Evolutionary conservation across 2,329 filamentous ascomycete species (phyloP), one percentile per base, ranked within the genome.

Genomic region (Colletotrichum simmondsii): DNA sequence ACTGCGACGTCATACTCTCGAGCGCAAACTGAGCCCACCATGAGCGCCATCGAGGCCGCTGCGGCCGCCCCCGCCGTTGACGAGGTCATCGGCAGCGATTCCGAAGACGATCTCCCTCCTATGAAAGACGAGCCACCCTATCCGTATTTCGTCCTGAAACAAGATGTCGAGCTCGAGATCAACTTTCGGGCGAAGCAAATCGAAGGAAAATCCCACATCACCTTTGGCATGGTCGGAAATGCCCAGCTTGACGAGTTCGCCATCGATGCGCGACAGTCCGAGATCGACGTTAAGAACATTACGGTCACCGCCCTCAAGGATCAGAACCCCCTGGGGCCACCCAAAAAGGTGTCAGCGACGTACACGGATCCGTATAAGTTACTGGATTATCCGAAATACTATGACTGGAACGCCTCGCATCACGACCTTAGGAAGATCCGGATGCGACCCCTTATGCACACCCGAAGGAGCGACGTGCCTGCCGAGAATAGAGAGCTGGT

Each of bases 141-240:
- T 19, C 82, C 84, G 30, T 86, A 84, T 68, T 85, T 88, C 53
- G 85, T 98, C 71, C 88, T 94, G 67, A 93, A 95, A 83, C 96
- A 98, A 84, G 94, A 94, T 81, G 92, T 99, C 62, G 92, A 95
- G 78, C 87, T 99, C 73, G 95, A 98, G 78, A 87, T 99, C 80
- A 94, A 97, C 84, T 97, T 99, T 81, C 88, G 90, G 75, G 90
- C 90, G 66, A 92, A 92, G 82, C 89, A 88, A 78, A 85, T 98
- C 78, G 92, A 90, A 74, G 97, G 97, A 63, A 92, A 90, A 75
- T 94, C 94, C 10, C 93, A 95, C 76, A 93, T 99, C 77, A 93
- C 92, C 35, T 91, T 98, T 66, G 92, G 93, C 76, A 86, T 89
- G 71, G 86, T 90, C 72, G 42, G 35, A n/a, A 84, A 85, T 53